A percentile compares a stretch with the other conserved stretches of the same genome.
phyloP scores from a whole-genome alignment of 1,284 basidiomycete species.

The Malassezia psittaci region DNA sequence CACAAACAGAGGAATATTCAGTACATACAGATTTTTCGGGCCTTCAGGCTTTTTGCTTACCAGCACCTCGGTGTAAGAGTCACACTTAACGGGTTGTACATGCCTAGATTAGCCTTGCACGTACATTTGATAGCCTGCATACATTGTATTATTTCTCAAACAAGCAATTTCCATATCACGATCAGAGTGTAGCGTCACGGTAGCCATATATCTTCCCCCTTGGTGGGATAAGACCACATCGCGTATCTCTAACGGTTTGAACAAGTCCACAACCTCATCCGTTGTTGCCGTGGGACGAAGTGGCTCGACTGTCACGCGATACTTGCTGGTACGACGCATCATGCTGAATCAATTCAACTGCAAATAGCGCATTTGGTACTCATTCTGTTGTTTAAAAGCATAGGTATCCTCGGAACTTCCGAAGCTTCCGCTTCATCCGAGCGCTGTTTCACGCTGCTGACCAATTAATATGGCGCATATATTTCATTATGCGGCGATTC shows the following conservation, averaged over 20 bases:
- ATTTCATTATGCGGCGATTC: too few species aligned
- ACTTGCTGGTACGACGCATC: neutral
- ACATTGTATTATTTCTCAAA: neutral
- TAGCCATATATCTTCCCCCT: neutral
- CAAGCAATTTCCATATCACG: conserved; percentile 9
- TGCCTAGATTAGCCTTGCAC: neutral
- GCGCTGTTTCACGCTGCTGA: too few species aligned
- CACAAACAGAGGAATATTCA: conserved; percentile 44
- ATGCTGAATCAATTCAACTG: neutral
- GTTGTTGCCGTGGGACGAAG: conserved; percentile 1
- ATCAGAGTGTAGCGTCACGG: neutral
- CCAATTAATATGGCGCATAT: too few species aligned
- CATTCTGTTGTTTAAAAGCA: neutral
- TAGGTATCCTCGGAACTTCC: too few species aligned
- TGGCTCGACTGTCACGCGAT: conserved; percentile 5
- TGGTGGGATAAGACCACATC: neutral
- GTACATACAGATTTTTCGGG: conserved; percentile 35
- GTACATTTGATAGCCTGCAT: neutral
- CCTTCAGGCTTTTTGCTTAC: neutral
- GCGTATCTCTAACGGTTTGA: neutral
- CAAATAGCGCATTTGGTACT: neutral
- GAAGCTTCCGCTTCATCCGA: too few species aligned
- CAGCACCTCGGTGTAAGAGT: neutral
- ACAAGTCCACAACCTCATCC: neutral
- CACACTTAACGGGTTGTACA: neutral